phyloP scores from a whole-genome alignment of 2,329 filamentous ascomycete species.

The Epichloe coenophiala region DNA sequence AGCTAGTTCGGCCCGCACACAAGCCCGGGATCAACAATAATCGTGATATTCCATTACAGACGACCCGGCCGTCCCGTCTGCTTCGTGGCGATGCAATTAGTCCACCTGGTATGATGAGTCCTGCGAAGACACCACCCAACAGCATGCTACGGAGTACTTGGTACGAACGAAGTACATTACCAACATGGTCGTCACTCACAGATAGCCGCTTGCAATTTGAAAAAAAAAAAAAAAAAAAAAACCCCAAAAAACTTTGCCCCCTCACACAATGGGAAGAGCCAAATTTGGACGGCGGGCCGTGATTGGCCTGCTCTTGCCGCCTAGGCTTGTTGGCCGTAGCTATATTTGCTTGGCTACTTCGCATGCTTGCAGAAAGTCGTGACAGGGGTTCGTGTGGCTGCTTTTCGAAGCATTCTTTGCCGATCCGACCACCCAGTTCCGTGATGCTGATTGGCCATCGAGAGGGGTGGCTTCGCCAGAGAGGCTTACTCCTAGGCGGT shows the following conservation, averaged over 20 bases:
- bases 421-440: neutral
- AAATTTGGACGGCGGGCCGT: conserved; percentile 13
- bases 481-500: no score
- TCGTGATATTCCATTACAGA: neutral
- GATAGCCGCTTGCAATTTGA: no score
- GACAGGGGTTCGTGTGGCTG: conserved; percentile 7
- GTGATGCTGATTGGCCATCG: neutral
- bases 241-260: neutral
- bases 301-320: conserved; percentile 21
- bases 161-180: no score
- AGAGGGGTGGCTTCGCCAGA: no score
- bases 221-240: no score
- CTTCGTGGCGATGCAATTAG: no score
- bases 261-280: conserved; percentile 3
- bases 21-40: neutral
- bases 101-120: no score
- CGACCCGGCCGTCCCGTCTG: no score
- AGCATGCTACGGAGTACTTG: no score
- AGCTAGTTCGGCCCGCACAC: neutral
- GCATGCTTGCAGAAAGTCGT: conserved; percentile 1
- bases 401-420: conserved; percentile 1
- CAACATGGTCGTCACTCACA: no score
- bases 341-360: conserved; percentile 14
- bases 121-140: no score
- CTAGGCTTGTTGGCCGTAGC: conserved; percentile 13